Percentiles rank a stretch among this genome's conserved stretches.
Evolutionary conservation across 257 asterid genomes (phyloP).

Genomic region (Parsonsia alboflavescens): DNA sequence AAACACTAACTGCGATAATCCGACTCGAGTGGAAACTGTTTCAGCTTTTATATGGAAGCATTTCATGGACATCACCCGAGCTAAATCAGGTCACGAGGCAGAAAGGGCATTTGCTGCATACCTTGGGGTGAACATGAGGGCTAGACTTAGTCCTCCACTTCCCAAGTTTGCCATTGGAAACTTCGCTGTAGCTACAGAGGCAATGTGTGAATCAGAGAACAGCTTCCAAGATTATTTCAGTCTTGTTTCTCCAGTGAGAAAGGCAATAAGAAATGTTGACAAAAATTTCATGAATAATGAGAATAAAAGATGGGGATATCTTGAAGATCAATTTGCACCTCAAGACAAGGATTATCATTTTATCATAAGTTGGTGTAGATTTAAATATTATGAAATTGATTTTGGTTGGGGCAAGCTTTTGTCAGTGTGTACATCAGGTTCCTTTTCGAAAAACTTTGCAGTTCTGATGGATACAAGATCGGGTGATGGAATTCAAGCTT

Average conservation of each 20-base stretch:
- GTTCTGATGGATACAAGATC: background rate
- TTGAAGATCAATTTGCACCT: slow-evolving; percentile 35
- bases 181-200: too few species aligned
- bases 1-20: background rate
- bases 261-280: too few species aligned
- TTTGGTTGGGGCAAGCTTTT: slow-evolving; percentile 28
- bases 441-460: background rate
- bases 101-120: slow-evolving; percentile 5
- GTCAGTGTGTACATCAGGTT: slow-evolving; percentile 1
- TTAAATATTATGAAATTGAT: slow-evolving; percentile 24
- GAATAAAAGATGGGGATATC: too few species aligned
- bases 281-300: too few species aligned
- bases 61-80: slow-evolving; percentile 12
- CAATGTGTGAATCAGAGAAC: too few species aligned
- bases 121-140: too few species aligned
- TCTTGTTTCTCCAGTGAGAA: too few species aligned
- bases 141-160: too few species aligned
- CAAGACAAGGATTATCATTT: slow-evolving; percentile 21
- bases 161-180: too few species aligned
- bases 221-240: too few species aligned
- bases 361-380: slow-evolving; percentile 29
- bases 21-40: slow-evolving; percentile 25
- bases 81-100: background rate
- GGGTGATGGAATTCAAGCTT: slow-evolving; percentile 9
- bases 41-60: slow-evolving; percentile 31